Percentiles rank a stretch among this genome's conserved stretches.
These are phyloP conservation scores for Mitragyna speciosa DNA, from an alignment of 257 asterid genomes.

Conservation along the genomic window DNA sequence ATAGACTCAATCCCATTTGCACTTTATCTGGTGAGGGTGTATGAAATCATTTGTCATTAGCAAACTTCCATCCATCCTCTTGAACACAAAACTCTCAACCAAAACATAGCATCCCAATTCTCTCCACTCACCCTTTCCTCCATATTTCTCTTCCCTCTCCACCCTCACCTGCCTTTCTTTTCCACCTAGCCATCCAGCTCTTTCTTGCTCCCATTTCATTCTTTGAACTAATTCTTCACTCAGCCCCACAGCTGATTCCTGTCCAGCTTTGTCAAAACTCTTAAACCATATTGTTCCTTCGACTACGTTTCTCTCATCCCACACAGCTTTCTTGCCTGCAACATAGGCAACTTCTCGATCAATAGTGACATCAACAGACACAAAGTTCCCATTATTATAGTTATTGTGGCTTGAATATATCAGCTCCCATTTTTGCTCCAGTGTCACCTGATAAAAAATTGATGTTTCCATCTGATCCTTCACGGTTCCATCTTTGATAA, in stretches of 20 bases:
- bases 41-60: conserved; percentile 45
- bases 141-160: conserved; percentile 36
- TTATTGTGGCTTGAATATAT: background rate
- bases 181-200: conserved; percentile 41
- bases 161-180: conserved; percentile 33
- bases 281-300: background rate
- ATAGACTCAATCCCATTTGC: no score
- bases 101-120: conserved; percentile 54
- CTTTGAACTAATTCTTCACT: conserved; percentile 51
- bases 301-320: background rate
- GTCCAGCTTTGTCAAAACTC: conserved; percentile 19
- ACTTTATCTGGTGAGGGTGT: conserved; percentile 41
- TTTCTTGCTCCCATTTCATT: conserved; percentile 64
- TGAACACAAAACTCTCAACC: conserved; percentile 66
- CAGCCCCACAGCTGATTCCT: conserved; percentile 46
- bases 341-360: conserved; percentile 34
- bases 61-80: conserved; percentile 57
- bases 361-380: conserved; percentile 36
- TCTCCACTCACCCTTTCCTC: conserved; percentile 20
- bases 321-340: background rate
- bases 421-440: background rate
- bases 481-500: conserved; percentile 53
- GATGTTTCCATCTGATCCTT: conserved; percentile 43
- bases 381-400: conserved; percentile 5
- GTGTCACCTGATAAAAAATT: background rate